Evolutionary conservation across 1,284 basidiomycete genomes (phyloP), one percentile per base, ranked within the genome.

Genomic region (Rhodotorula sp.): DNA sequence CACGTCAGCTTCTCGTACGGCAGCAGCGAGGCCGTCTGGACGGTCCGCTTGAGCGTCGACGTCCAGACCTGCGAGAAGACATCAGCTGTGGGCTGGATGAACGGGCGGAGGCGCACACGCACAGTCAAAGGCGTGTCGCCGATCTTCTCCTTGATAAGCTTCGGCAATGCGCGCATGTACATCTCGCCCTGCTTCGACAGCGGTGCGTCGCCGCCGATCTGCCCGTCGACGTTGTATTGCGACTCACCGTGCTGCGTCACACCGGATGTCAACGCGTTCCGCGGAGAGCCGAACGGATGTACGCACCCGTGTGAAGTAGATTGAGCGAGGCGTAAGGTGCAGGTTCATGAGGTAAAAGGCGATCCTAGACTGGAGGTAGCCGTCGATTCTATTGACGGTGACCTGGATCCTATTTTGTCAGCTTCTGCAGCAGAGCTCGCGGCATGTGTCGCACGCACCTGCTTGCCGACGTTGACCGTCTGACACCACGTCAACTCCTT

Each of bases 311-410:
- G 96, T 97, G 75, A 99, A 88, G 81, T 94, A 99, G 76, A 99
- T 98, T 79, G 90, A 93, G 70, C 96, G 85, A 20, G 96, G 95
- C 77, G 97, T 96, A 72, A 99, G 83, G 80, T 99, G 96, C 76
- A 98, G 81, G 81, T 99, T 99, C 94, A 97, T 98, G 68, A 99
- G 84, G 81, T 96, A 99, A 82, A 97, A 99, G 6, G 93, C 95
- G 74, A 99, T 95, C 48, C 96, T 88, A 83, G 91, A 93, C 79
- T 96, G 92, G 69, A 99, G 82, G 79, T 99, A 99, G 28, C 94
- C 93, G 67, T 80, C 78, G 55, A 78, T 77, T 18, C 68, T 65
- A 63, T 76, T 77, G 57, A 72, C 69, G 34, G 71, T 73, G 46
- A 76, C 75, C 65, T 76, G 68, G 18, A 16, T 11, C 2, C 22